These are phyloP conservation scores for Cordyceps cicadae DNA, from an alignment of 2,329 filamentous ascomycete genomes.

Conservation along the genomic window DNA sequence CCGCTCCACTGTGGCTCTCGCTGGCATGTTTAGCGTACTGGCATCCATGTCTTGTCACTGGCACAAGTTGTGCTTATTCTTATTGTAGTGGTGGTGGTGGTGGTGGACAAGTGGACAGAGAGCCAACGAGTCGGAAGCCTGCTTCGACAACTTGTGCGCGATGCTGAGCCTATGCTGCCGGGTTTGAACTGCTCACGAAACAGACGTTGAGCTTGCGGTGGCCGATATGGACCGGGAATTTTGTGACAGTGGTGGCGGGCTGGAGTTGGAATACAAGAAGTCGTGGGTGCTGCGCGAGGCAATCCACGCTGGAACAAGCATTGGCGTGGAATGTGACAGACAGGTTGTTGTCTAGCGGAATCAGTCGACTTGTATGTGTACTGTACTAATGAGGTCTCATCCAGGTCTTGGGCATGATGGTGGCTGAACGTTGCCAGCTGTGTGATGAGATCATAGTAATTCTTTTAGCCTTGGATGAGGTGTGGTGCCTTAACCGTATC, in stretches of 20 bases:
- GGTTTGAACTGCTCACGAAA: not conserved
- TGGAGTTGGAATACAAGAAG: not conserved
- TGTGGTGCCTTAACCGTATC: not conserved
- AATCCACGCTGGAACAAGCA: not conserved
- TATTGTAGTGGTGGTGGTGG: not conserved
- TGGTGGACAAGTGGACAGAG: not conserved
- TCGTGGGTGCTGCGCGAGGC: not conserved
- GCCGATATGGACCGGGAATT: not conserved
- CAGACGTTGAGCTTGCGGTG: slow-evolving; percentile 3
- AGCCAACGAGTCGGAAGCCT: not conserved
- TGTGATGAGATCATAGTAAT: not conserved
- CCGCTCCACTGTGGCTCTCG: slow-evolving; percentile 5
- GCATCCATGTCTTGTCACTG: slow-evolving; percentile 3
- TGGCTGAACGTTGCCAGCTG: not conserved
- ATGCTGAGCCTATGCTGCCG: not conserved
- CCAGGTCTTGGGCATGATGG: not conserved
- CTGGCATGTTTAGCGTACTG: slow-evolving; percentile 1
- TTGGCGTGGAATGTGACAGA: not conserved
- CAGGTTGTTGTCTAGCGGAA: not conserved
- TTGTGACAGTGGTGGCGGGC: not conserved
- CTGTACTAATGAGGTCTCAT: not conserved
- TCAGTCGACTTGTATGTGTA: not conserved
- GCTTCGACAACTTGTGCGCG: not conserved
- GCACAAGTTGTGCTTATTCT: not conserved
- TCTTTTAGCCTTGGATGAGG: not conserved